These are phyloP conservation scores for Backusella luteola DNA, from an alignment of 192 early-diverging fungal genomes.

Conservation along the genomic window DNA sequence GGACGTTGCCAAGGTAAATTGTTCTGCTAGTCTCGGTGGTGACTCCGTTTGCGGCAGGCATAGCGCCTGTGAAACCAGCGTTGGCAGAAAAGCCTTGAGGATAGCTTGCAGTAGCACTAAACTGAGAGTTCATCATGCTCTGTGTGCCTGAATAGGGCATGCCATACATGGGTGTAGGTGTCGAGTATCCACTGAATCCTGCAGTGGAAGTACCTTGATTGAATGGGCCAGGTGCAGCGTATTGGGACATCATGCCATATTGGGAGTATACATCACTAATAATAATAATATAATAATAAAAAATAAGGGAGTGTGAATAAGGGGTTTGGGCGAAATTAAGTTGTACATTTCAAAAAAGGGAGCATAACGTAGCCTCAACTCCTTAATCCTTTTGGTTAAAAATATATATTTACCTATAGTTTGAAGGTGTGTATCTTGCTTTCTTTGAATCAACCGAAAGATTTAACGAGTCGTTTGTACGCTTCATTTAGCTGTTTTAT, in stretches of 20 bases:
- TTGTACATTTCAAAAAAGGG: not conserved
- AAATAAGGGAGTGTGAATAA: not conserved
- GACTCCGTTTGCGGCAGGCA: not conserved
- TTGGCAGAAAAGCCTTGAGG: not conserved
- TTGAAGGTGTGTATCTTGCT: slow-evolving; percentile 4
- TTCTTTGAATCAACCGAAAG: not conserved
- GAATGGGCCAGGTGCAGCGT: slow-evolving; percentile 3
- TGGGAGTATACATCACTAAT: slow-evolving; percentile 22
- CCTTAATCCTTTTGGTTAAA: not conserved
- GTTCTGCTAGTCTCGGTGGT: slow-evolving; percentile 58
- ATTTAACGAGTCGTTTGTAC: not conserved
- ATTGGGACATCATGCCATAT: slow-evolving; percentile 21
- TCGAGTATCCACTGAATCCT: not conserved
- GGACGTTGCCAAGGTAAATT: slow-evolving; percentile 79
- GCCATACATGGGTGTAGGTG: not conserved
- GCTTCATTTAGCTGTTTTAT: not conserved
- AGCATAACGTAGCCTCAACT: not conserved
- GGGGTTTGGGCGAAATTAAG: not conserved
- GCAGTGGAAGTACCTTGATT: not conserved
- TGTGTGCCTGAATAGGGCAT: not conserved
- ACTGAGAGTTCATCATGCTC: slow-evolving; percentile 9
- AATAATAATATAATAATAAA: not conserved
- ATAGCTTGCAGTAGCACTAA: not conserved
- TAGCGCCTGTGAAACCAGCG: not conserved
- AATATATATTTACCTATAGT: not conserved